Base-by-base conservation (phyloP, 2,329 filamentous ascomycete genomes). In the Trichoderma koningii region DNA sequence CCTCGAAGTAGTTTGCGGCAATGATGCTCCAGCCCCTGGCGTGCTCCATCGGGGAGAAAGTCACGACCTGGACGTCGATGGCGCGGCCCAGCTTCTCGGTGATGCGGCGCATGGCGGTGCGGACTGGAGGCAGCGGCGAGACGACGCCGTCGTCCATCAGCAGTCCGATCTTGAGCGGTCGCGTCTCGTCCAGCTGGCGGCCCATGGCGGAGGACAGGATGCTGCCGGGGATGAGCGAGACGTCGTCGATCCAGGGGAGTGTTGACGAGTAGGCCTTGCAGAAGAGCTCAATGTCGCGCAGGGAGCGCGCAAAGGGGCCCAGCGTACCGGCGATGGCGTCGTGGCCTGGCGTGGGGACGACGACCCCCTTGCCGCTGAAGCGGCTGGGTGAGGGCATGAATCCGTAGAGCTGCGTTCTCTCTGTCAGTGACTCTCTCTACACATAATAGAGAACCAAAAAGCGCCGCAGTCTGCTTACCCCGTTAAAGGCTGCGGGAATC, bases 1-100 rank as follows among this genome's bases (percentile, higher is more conserved):
- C 87, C 0, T 87, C 88, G 74, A 98, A 99, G 77, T 99, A 99
- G 76, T 99, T 95, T 66, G 99, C 80, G 94, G 99, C 98, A 67
- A 99, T 88, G 21, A 99, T 89, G 75, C 98, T 94, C 0, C 95
- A 95, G 0, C 95, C 95, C 0, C 93, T 94, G 5, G 82, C 86
- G 71, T 63, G 59, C 15, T 53, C 59, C 48, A 63, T 45, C 41
- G 59, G 59, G 26, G 41, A 52, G 19, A 63, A 63, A 0, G 59
- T 26, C 19, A 97, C 93, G 0, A 95, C 95, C 78, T 96, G 92
- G 75, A 97, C 89, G 0, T 95, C 95, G 79, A 97, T 92, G 55
- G 84, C 87, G 77, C 97, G 88, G 71, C 83, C 90, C 80, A 94
- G 91, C 53, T 95, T 95, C 81, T 99, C 94, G 26, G 99, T 95